These are phyloP conservation scores for Salix suchowensis DNA, from an alignment of 345 rosid genomes.

Conservation along the genomic window DNA sequence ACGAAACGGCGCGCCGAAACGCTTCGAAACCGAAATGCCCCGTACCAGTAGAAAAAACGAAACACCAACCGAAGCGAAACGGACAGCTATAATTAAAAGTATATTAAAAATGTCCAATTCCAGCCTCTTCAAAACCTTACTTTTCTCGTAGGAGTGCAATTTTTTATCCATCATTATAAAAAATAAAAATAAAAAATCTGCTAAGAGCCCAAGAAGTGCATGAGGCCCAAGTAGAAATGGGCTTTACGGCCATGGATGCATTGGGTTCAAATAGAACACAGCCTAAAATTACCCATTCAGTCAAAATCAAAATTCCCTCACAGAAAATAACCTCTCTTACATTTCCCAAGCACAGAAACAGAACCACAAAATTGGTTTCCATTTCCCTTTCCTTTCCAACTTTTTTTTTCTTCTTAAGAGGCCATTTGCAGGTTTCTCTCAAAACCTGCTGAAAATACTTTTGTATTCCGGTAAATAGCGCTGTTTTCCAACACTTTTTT, in stretches of 20 bases:
- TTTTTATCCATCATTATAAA: neutral
- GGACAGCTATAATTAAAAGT: no score
- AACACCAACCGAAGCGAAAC: no score
- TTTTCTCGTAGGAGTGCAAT: no score
- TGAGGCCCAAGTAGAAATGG: neutral
- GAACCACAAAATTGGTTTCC: neutral
- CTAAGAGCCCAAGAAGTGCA: neutral
- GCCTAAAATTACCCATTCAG: neutral
- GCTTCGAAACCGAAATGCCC: no score
- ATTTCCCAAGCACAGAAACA: neutral
- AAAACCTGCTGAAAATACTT: neutral
- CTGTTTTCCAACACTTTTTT: neutral
- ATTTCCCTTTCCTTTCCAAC: neutral
- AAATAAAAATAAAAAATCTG: neutral
- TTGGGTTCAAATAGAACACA: neutral
- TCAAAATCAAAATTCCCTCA: neutral
- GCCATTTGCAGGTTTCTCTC: neutral
- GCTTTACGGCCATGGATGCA: neutral
- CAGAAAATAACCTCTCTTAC: neutral
- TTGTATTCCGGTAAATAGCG: rapidly evolving
- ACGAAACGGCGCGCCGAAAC: no score
- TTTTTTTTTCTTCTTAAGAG: neutral
- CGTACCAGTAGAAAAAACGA: no score
- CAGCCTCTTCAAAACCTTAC: no score
- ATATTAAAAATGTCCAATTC: no score